phyloP scores from a whole-genome alignment of 225 moss, liverwort and hornwort species.

The Pseudoscleropodium purum region DNA sequence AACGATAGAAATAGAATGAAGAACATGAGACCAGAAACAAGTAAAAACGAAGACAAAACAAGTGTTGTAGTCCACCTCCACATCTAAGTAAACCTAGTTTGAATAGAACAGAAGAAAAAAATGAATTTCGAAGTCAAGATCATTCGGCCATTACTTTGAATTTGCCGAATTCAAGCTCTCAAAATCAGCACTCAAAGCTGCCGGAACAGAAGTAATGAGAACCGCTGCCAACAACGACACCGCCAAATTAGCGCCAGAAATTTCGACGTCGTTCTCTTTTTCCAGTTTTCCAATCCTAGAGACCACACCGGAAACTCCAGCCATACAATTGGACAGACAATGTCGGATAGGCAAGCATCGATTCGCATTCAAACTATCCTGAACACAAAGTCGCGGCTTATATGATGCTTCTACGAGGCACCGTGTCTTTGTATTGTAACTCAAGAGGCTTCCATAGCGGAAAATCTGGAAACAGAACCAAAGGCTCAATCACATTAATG shows the following conservation, averaged over 20 bases:
- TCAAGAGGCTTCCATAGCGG: not conserved
- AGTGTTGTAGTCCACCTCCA: not conserved
- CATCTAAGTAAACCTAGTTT: not conserved
- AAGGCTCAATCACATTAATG: not conserved
- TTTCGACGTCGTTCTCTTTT: not conserved
- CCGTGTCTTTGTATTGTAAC: not conserved
- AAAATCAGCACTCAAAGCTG: constrained; percentile 17
- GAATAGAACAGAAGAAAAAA: not conserved
- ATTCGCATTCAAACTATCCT: not conserved
- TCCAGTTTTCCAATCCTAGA: not conserved
- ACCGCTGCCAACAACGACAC: constrained; percentile 17
- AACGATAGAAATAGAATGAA: not conserved
- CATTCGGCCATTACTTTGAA: constrained; percentile 2
- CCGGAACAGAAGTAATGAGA: constrained; percentile 4
- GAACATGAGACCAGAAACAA: not conserved
- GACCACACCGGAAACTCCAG: not conserved
- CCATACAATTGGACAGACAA: not conserved
- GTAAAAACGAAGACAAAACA: not conserved
- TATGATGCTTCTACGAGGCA: not conserved
- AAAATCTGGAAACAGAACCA: not conserved
- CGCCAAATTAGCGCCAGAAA: not conserved
- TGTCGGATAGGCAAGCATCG: not conserved
- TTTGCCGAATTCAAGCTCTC: not conserved
- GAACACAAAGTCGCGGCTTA: not conserved
- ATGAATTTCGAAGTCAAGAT: not conserved